phyloP scores from a whole-genome alignment of 108 stramenopile genomes.

The Pseudonitzschia delicatissima region DNA sequence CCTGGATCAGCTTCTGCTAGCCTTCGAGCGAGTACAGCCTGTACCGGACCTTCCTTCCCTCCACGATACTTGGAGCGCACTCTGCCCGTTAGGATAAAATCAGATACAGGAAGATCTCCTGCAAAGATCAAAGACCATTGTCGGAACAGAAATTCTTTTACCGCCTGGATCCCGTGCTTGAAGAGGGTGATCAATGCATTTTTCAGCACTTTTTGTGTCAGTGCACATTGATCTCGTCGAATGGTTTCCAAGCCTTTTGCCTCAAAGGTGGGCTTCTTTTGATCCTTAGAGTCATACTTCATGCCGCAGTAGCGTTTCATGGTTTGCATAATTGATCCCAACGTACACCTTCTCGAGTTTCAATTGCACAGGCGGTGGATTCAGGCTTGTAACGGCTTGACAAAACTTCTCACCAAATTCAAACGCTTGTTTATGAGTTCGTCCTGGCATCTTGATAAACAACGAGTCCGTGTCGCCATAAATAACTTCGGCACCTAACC shows the following conservation, averaged over 20 bases:
- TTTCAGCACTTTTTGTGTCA: conserved; percentile 79
- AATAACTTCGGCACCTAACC: conserved; percentile 83
- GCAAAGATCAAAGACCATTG: conserved; percentile 80
- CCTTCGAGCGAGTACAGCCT: conserved; percentile 77
- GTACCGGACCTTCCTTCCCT: conserved; percentile 77
- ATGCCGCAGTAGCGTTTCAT: conserved; percentile 90
- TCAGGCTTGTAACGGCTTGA: conserved; percentile 70
- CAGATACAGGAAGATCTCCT: conserved; percentile 79
- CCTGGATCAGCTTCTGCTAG: conserved; percentile 81
- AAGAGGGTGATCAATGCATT: conserved; percentile 78
- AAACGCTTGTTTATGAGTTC: conserved; percentile 85
- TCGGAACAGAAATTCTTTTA: conserved; percentile 61
- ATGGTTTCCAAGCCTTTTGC: conserved; percentile 90
- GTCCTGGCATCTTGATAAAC: conserved; percentile 92
- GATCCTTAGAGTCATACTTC: conserved; percentile 76
- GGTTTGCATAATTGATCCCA: conserved; percentile 85
- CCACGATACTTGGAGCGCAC: conserved; percentile 78
- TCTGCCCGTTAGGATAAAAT: conserved; percentile 84
- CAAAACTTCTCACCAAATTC: conserved; percentile 91
- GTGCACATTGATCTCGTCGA: conserved; percentile 77
- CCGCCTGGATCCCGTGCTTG: conserved; percentile 44
- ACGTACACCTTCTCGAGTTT: conserved; percentile 97
- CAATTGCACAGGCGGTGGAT: conserved; percentile 91
- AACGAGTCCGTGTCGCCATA: conserved; percentile 97
- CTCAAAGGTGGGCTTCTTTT: conserved; percentile 76